phyloP scores from a whole-genome alignment of 2,329 filamentous ascomycete species.

The Penicillium sp. region DNA sequence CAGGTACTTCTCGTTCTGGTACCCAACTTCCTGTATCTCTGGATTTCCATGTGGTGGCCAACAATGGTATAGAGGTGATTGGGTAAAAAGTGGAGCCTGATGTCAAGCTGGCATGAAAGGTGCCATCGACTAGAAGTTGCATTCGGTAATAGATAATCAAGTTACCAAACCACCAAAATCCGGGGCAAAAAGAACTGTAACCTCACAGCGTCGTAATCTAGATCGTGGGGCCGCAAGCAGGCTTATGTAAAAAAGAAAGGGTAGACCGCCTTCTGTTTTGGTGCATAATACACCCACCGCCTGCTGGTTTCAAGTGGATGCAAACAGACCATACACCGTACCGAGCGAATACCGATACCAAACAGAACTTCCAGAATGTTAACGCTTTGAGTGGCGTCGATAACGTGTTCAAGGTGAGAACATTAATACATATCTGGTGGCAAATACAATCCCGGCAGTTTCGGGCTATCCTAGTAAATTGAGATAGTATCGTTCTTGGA shows the following conservation, averaged over 20 bases:
- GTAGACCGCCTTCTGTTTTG: background rate
- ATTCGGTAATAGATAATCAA: slow-evolving; percentile 20
- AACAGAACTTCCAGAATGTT: background rate
- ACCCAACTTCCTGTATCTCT: background rate
- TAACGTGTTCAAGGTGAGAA: too few relatives aligned
- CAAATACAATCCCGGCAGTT: too few relatives aligned
- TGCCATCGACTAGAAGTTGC: slow-evolving; percentile 27
- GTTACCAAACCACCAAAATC: background rate
- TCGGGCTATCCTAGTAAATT: too few relatives aligned
- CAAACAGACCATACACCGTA: background rate
- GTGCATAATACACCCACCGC: background rate
- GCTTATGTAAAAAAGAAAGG: background rate
- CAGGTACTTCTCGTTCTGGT: background rate
- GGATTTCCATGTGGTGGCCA: slow-evolving; percentile 15
- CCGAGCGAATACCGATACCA: too few relatives aligned
- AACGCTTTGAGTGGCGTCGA: too few relatives aligned
- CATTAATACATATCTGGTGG: too few relatives aligned
- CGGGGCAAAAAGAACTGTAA: slow-evolving; percentile 1
- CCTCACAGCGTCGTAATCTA: background rate
- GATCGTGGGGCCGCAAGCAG: background rate
- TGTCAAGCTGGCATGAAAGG: slow-evolving; percentile 16
- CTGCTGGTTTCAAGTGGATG: background rate
- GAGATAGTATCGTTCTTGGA: too few relatives aligned
- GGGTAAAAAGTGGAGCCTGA: background rate
- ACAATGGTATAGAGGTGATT: slow-evolving; percentile 8